Base-by-base conservation (phyloP, 768 basidiomycete genomes). In the Holtermannia corniformis region DNA sequence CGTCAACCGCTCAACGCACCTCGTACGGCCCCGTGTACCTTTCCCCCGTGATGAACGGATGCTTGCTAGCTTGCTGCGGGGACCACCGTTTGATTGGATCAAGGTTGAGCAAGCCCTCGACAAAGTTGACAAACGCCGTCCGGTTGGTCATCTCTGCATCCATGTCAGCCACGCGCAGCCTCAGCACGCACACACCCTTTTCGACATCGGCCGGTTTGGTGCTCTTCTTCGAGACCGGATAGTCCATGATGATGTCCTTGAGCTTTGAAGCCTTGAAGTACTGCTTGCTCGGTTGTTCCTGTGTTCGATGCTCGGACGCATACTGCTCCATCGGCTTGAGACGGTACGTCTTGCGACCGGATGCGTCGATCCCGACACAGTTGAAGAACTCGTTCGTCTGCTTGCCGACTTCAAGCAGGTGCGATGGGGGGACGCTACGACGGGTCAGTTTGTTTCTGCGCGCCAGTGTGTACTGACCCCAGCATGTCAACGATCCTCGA, bases 31-130 rank as follows among this genome's bases (percentile, higher is more conserved):
- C 73, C 16, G 82, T 83, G 67, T 85, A 95, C 68, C 91, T 92
- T 74, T 97, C 95, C 48, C 93, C 93, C 4, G 91, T 95, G 62
- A 99, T 95, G 74, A 97, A 99, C 1, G 95, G 95, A 72, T 99
- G 95, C 65, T 86, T 75, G 47, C 85, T 79, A 37, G 95, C 95
- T 73, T 99, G 92, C 66, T 95, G 90, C 22, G 95, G 93, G 11
- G 92, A 85, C 95, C 95, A 99, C 51, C 95, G 80, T 54, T 88
- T 86, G 51, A 93, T 82, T 16, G 95, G 93, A 66, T 97, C 90
- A 75, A 99, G 75, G 70, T 95, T 85, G 56, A 99, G 78, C 20
- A 97, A 78, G 27, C 95, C 95, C 71, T 87, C 83, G 52, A 91
- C 93, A 73, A 99, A 97, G 74, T 99, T 92, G 73, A 96, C 88